Base-by-base conservation (phyloP, 371 early-diverging fungal genomes). In the Rhizopus delemar region DNA sequence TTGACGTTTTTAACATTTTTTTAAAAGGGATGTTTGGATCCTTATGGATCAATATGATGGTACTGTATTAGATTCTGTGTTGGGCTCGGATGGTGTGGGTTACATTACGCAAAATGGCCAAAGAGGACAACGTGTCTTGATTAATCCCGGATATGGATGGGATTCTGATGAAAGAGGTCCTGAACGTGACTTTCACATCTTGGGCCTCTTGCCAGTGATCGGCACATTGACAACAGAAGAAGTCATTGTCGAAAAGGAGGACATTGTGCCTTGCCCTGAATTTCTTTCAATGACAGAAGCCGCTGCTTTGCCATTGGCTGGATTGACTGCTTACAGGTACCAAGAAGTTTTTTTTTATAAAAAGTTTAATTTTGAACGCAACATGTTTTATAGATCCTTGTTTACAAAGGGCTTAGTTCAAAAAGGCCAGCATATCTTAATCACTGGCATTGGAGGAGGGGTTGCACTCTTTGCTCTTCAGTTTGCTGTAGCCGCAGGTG, bases 391-490 rank as follows among this genome's bases (percentile, higher is more conserved):
- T 38, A 73, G 85, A 41, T 85, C 83, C 7, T 54, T 77, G 2
- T 84, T 86, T 45, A 81, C 85, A 5, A 84, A 85, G 50, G 87
- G 80, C 0, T 57, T 75, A 15, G 80, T 86, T 15, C 57, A 64
- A 49, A 59, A 67, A 12, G 87, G 83, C 3, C 78, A 84, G 16
- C 75, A 82, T 65, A 85, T 89, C 4, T 68, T 90, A 28, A 76
- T 90, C 43, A 82, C 88, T 15, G 90, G 90, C 39, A 89, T 89
- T 66, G 87, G 84, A 16, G 90, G 90, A 38, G 90, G 89, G 53
- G 90, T 90, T 29, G 90, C 90, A 0, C 59, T 89, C 31, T 74
- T 80, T 63, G 88, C 87, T 7, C 63, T 90, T 46, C 83, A 84
- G 53, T 86, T 90, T 60, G 81, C 84, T 28, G 77, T 87, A 5